Conservation (phyloP, 805 yeast species). For the Kodamaea restingae region DNA sequence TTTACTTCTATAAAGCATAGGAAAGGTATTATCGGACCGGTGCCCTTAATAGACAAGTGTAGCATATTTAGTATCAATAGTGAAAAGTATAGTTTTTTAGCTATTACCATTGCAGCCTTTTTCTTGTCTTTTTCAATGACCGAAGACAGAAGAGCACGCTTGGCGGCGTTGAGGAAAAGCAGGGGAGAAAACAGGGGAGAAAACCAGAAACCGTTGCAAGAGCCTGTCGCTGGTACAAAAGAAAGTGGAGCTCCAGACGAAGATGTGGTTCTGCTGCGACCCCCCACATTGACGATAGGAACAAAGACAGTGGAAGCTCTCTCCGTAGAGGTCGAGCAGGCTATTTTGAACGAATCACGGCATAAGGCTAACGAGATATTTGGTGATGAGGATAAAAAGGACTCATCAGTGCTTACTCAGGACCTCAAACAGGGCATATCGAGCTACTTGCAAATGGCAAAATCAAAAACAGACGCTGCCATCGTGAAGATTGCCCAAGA, state of each 20-base stretch:
- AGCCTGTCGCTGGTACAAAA: background rate
- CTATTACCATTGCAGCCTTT: too few species aligned
- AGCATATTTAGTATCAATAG: background rate
- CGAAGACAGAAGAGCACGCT: constrained; percentile 5
- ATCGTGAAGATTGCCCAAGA: constrained; percentile 22
- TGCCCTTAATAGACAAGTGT: background rate
- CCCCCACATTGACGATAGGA: constrained; percentile 1
- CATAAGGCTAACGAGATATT: constrained; percentile 6
- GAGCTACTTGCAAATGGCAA: constrained; percentile 23
- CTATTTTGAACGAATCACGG: constrained; percentile 13
- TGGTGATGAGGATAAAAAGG: constrained; percentile 1
- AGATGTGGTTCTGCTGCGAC: constrained; percentile 1
- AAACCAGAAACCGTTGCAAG: background rate
- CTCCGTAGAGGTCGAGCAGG: constrained; percentile 21
- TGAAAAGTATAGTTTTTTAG: background rate
- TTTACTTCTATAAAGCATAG: background rate
- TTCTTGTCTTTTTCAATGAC: too few species aligned
- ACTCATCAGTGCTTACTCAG: constrained; percentile 18
- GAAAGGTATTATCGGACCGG: background rate
- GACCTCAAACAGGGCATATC: constrained; percentile 31
- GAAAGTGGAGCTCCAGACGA: background rate
- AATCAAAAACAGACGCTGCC: constrained; percentile 21
- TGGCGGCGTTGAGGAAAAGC: constrained; percentile 8
- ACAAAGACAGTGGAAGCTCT: constrained; percentile 27
- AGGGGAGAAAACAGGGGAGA: background rate